These are phyloP conservation scores for Henckelia pumila DNA, from an alignment of 257 asterid species.

Conservation along the genomic window DNA sequence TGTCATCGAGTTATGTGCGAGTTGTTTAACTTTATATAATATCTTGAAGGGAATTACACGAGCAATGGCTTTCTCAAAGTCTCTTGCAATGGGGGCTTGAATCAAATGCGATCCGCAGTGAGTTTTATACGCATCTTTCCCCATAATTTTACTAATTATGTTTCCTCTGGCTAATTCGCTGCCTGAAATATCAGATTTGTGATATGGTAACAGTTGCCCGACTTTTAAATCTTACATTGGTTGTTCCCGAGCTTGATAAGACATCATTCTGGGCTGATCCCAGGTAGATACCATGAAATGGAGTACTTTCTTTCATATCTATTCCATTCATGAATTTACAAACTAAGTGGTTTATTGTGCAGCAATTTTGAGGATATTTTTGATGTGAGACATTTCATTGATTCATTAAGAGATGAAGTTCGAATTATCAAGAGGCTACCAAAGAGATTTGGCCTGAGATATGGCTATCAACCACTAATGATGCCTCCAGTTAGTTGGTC, in stretches of 20 bases:
- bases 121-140: constrained; percentile 15
- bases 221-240: constrained; percentile 81
- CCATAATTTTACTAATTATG: constrained; percentile 14
- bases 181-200: constrained; percentile 65
- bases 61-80: constrained; percentile 81
- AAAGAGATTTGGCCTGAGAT: constrained; percentile 57
- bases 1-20: neutral
- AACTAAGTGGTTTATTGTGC: constrained; percentile 34
- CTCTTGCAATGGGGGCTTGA: constrained; percentile 94
- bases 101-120: constrained; percentile 99
- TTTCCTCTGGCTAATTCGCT: constrained; percentile 23
- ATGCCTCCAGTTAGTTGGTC: constrained; percentile 99
- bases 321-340: constrained; percentile 1
- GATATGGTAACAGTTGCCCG: constrained; percentile 97
- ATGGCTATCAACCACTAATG: constrained; percentile 60
- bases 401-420: constrained; percentile 86
- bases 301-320: constrained; percentile 1
- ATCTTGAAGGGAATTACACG: constrained; percentile 67
- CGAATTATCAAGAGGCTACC: constrained; percentile 76
- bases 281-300: constrained; percentile 50
- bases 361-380: constrained; percentile 86
- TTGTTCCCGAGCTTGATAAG: constrained; percentile 96
- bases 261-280: constrained; percentile 98
- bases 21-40: neutral
- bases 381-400: constrained; percentile 76